Conservation (phyloP, 148 eudicot genomes). For the Fagopyrum homotropicum region DNA sequence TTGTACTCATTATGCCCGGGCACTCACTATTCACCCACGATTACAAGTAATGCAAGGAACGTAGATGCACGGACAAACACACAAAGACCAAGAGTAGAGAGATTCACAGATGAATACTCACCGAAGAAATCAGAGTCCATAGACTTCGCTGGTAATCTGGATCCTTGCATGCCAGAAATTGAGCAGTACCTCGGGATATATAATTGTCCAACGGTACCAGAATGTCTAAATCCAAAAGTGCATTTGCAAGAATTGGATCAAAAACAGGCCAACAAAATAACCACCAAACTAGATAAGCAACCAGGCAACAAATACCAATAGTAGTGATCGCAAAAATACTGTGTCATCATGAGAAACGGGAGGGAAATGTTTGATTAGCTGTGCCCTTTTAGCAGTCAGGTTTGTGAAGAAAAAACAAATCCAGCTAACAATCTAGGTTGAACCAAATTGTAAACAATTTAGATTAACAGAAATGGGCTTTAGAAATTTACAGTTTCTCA, state of each 20-base stretch:
- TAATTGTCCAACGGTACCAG: conserved; percentile 95
- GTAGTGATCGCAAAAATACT: background rate
- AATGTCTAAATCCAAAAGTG: conserved; percentile 49
- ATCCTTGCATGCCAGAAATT: conserved; percentile 83
- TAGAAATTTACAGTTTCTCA: background rate
- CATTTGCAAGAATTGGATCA: conserved; percentile 16
- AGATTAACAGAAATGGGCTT: background rate
- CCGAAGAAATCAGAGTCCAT: conserved; percentile 84
- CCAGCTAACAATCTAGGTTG: background rate
- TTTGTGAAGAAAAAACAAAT: background rate
- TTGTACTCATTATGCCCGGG: background rate
- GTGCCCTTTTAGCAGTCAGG: background rate
- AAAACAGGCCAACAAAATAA: background rate
- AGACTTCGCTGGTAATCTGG: conserved; percentile 98
- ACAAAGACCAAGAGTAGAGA: background rate
- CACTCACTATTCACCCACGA: background rate
- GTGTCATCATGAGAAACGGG: background rate
- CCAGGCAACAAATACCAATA: background rate
- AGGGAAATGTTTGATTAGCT: background rate
- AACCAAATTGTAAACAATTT: background rate
- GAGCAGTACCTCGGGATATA: conserved; percentile 81
- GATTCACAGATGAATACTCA: conserved; percentile 24
- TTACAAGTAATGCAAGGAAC: background rate
- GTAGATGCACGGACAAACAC: background rate
- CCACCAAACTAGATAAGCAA: background rate